Evolutionary conservation across 2,329 filamentous ascomycete species (phyloP).

Genomic region (Sclerotinia glacialis): DNA sequence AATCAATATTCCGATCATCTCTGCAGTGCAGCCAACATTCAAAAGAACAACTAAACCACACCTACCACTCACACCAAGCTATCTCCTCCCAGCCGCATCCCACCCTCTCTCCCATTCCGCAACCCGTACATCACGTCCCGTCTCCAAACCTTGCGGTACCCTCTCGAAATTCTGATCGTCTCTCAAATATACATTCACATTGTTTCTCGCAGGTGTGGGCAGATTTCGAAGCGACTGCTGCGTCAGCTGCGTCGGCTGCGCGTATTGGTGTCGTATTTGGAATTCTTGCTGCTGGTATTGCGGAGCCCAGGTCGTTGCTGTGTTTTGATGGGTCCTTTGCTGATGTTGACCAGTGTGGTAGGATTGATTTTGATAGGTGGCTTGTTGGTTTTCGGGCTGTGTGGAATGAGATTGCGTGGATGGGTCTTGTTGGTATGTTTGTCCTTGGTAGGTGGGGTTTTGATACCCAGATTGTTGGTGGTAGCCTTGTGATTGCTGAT

Average conservation of each 20-base stretch:
- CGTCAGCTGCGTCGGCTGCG: background rate
- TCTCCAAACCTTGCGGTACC: slow-evolving; percentile 13
- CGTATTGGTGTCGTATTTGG: background rate
- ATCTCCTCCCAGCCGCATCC: slow-evolving; percentile 14
- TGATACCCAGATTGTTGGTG: background rate
- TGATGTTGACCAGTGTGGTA: background rate
- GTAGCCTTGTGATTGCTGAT: background rate
- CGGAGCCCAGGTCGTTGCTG: background rate
- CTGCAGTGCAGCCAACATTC: no score
- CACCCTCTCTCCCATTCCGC: slow-evolving; percentile 25
- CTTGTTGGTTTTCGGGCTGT: background rate
- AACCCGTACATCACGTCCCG: slow-evolving; percentile 7
- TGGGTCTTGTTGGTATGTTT: slow-evolving; percentile 1
- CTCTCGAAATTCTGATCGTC: slow-evolving; percentile 25
- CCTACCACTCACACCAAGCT: no score
- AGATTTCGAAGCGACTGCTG: slow-evolving; percentile 10
- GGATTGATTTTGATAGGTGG: background rate
- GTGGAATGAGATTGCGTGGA: background rate
- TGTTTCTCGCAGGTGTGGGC: background rate
- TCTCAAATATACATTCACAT: slow-evolving; percentile 26
- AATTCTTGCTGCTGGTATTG: slow-evolving; percentile 4
- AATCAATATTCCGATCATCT: background rate
- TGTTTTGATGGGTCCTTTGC: background rate
- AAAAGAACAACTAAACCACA: background rate
- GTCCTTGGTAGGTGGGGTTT: slow-evolving; percentile 2